These are phyloP conservation scores for Viola pubescens DNA, from an alignment of 441 rosid species.

Conservation along the genomic window DNA sequence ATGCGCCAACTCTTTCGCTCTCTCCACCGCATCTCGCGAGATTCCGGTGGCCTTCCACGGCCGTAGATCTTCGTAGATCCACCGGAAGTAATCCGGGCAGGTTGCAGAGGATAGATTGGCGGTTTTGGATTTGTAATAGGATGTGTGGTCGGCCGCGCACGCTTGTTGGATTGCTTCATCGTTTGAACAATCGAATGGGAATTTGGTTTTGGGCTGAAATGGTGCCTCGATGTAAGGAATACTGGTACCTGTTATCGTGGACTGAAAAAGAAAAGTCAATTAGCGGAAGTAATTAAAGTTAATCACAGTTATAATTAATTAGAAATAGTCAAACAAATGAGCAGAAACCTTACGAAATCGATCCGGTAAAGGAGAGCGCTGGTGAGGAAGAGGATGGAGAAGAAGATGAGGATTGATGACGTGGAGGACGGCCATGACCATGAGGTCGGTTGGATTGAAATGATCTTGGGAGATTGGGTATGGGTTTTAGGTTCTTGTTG, in stretches of 20 bases:
- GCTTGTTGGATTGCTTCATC: slow-evolving; percentile 6
- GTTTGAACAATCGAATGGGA: not conserved
- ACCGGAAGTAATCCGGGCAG: slow-evolving; percentile 17
- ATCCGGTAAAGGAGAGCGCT: slow-evolving; percentile 27
- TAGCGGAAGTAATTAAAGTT: too few species aligned
- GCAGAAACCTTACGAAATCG: slow-evolving; percentile 22
- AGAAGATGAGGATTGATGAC: slow-evolving; percentile 20
- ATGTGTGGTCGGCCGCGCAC: slow-evolving; percentile 9
- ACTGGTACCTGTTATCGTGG: not conserved
- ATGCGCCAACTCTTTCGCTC: slow-evolving; percentile 30
- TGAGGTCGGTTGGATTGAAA: not conserved
- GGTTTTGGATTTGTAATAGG: slow-evolving; percentile 7
- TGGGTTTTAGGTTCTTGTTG: too few species aligned
- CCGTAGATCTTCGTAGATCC: slow-evolving; percentile 64
- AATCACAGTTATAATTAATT: not conserved
- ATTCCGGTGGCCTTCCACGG: slow-evolving; percentile 53
- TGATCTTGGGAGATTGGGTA: too few species aligned
- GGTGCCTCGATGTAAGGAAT: not conserved
- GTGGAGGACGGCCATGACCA: slow-evolving; percentile 24
- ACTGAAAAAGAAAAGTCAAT: slow-evolving; percentile 3
- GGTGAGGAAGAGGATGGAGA: slow-evolving; percentile 21
- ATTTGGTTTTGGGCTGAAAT: slow-evolving; percentile 1
- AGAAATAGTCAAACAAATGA: too few species aligned
- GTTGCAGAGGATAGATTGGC: slow-evolving; percentile 46
- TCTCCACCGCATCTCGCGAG: slow-evolving; percentile 34